Base-by-base conservation (phyloP, 305 asterid genomes). In the Solanum hybrid region DNA sequence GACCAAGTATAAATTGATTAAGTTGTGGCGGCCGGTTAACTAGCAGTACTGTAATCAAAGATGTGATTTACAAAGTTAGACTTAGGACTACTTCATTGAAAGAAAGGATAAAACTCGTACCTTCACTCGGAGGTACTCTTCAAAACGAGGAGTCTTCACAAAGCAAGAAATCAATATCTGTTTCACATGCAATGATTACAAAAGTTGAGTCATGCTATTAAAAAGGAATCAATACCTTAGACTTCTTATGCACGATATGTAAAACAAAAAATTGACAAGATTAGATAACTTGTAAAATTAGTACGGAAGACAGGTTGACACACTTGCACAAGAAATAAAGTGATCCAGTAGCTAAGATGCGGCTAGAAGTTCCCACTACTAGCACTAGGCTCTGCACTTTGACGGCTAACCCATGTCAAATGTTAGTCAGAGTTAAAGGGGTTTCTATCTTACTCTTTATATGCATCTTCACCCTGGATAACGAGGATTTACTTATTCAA, bases 151-250 rank as follows among this genome's bases (percentile, higher is more conserved):
- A 75, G 99, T 97, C 97, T 97, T 97, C 96, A 97, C 99, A 72
- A 97, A 97, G 94, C 99, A 97, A 88, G 99, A 97, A 42, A 97
- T 91, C 94, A 97, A 27, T 71, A 97, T 96, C 99, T 97, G 99
- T 90, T 60, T 32, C 78, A 85, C 78, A 85, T 56, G 78, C 46
- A 73, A 85, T n/a, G 78, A 85, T 22, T 60, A 60, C 90, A 12
- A 78, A 78, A 76, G 35, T 56, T 37, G 90, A 87, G 90, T 88
- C 69, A 14, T 64, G 86, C 89, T 31, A 51, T 20, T 51, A 51
- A 56, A 71, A 84, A 51, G 76, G 37, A 84, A 51, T 84, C 38
- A 60, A 29, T 60, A 56, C 76, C 88, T 51, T 60, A 32, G 26
- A 31, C 77, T 85, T 10, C 4, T 46, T 17, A 10, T 79, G 86